Evolutionary conservation across 192 early-diverging fungal genomes (phyloP), one percentile per base, ranked within the genome.

Genomic region (Lobosporangium transversale): DNA sequence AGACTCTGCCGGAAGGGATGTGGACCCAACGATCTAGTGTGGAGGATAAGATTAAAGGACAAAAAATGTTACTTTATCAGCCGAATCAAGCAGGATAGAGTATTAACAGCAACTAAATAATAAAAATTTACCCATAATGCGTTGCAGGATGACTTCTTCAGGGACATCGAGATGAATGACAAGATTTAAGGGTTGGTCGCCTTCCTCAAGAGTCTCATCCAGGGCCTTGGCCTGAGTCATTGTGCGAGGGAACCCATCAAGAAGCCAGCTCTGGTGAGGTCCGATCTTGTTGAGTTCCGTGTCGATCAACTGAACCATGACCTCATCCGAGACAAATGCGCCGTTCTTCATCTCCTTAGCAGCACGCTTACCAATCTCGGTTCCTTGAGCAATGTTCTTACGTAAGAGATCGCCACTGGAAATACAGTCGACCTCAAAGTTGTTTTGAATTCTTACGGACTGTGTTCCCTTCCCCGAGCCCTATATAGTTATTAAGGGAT

Each of bases 1-100:
- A 99, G 14, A 96, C 95, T 5, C 97, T 87, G 5, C 97, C 97
- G 37, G 91, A 91, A 18, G 90, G 86, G 59, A 90, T 89, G 76
- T 98, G 97, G 52, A 98, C 92, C 90, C 94, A 98, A 31, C 97
- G 90, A 84, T 95, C 95, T 92, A 70, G 17, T 20, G n/a, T n/a
- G n/a, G n/a, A n/a, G n/a, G 20, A 23, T n/a, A 27, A 23, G 53
- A 35, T 50, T 48, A 24, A 67, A 60, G 27, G 21, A 24, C 53
- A 18, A 35, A 27, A 65, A n/a, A n/a, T n/a, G n/a, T n/a, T n/a
- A n/a, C n/a, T n/a, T n/a, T n/a, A n/a, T n/a, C n/a, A 66, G 42
- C 20, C 26, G 1, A 62, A 17, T 8, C 21, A 30, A 24, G n/a
- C n/a, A n/a, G n/a, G n/a, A n/a, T n/a, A n/a, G n/a, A n/a, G n/a